Percentiles rank a stretch among this genome's conserved stretches.
Conservation (phyloP, 495 filamentous ascomycete species). For the Penicillium argentinense region DNA sequence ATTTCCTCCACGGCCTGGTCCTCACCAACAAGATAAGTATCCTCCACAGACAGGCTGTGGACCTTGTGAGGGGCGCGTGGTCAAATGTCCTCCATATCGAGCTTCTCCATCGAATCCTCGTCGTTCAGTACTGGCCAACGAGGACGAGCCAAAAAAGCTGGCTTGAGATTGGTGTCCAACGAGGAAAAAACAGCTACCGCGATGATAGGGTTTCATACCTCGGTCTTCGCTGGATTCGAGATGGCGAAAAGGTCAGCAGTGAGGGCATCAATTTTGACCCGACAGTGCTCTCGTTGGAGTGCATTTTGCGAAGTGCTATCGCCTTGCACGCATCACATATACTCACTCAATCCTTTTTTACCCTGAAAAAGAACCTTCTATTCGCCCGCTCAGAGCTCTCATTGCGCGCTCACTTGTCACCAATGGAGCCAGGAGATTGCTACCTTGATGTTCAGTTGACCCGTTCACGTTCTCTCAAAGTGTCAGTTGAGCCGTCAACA, state of each 20-base stretch:
- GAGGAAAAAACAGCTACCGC: constrained; percentile 38
- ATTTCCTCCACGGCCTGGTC: constrained; percentile 79
- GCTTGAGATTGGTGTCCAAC: constrained; percentile 81
- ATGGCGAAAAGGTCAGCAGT: constrained; percentile 69
- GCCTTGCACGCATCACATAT: constrained; percentile 69
- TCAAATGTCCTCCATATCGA: constrained; percentile 72
- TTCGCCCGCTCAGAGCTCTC: constrained; percentile 56
- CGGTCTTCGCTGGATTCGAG: constrained; percentile 79
- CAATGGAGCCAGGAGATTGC: constrained; percentile 63
- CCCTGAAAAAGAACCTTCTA: constrained; percentile 54
- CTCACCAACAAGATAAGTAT: constrained; percentile 85
- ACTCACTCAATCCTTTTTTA: constrained; percentile 58
- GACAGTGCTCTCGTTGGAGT: constrained; percentile 66
- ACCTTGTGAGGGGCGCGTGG: constrained; percentile 69
- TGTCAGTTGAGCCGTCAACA: constrained; percentile 67
- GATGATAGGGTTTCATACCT: constrained; percentile 48
- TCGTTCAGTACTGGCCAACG: constrained; percentile 86
- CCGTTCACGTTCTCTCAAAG: constrained; percentile 50
- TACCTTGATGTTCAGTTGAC: constrained; percentile 67
- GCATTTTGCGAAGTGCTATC: constrained; percentile 70
- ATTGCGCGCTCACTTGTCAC: constrained; percentile 54
- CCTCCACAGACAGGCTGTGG: constrained; percentile 70
- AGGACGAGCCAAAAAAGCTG: constrained; percentile 73
- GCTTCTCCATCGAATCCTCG: constrained; percentile 70
- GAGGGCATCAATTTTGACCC: constrained; percentile 63